Evolutionary conservation across 352 stramenopile genomes (phyloP), one percentile per base, ranked within the genome.

Genomic region (Blastocystis sp.): DNA sequence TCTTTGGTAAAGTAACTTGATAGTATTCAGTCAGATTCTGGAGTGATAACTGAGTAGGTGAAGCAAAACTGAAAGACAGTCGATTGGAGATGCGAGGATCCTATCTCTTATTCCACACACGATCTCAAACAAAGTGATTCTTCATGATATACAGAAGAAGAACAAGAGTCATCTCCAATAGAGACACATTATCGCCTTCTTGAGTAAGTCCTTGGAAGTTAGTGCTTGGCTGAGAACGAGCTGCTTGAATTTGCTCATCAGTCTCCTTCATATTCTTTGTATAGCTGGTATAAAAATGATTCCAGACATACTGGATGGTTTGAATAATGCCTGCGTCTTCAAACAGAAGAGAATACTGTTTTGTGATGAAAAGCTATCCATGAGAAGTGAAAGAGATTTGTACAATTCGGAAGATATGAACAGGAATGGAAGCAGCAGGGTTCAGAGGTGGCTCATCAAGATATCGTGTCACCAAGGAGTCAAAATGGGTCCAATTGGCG

Each of bases 21-120:
- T 65, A 83, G 27, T 66, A 63, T 35, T 83, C 71, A n/a, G n/a
- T 66, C 21, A 83, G 71, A 63, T 65, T 83, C 49, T 65, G 71
- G 16, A 83, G 32, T n/a, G 71, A 83, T 19, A 83, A 27, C 35
- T 59, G 42, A 0, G 27, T 83, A 16, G 35, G 35, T 14, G 29
- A 29, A 16, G 71, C 51, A 43, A 67, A 83, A 7, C 51, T 27
- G 49, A 83, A 83, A 49, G 71, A n/a, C 5, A 83, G 51, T 21
- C 54, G 71, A 43, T 83, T 65, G 46, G 42, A 42, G n/a, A 66
- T 29, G 19, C 19, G 11, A 12, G 71, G 49, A 83, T 83, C 43
- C 71, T 83, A 66, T 2, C 2, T 43, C 6, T 49, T 4, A 83
- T 1, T 49, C 51, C 0, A 0, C 3, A 35, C 59, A 1, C 46